A percentile compares a stretch with the other conserved stretches of the same genome.
These are phyloP conservation scores for Chalaropsis ovoidea DNA, from an alignment of 2,329 filamentous ascomycete species.

Conservation along the genomic window DNA sequence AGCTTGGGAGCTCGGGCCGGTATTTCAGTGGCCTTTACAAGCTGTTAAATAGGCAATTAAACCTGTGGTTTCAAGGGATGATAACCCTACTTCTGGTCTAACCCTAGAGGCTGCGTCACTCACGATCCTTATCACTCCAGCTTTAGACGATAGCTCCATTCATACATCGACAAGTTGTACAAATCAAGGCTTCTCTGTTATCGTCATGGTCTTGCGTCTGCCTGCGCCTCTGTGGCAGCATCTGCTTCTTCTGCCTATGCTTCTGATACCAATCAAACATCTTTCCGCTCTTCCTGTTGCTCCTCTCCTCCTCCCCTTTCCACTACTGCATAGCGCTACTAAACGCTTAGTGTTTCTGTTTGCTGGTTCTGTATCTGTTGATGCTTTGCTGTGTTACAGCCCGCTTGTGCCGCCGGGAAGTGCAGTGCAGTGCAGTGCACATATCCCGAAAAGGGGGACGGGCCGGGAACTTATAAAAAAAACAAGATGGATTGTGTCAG, in stretches of 20 bases:
- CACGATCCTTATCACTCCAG: no score
- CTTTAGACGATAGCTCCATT: not conserved
- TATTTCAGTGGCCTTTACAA: not conserved
- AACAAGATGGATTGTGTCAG: not conserved
- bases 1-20: not conserved
- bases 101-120: not conserved
- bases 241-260: slow-evolving; percentile 8
- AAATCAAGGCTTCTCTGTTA: not conserved
- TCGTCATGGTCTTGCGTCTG: not conserved
- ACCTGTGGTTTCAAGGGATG: not conserved
- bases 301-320: not conserved
- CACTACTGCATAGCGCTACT: slow-evolving; percentile 1
- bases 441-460: not conserved
- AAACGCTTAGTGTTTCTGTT: slow-evolving; percentile 31
- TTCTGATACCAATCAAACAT: not conserved
- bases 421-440: no score
- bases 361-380: slow-evolving; percentile 14
- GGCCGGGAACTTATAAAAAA: not conserved
- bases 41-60: slow-evolving; percentile 1
- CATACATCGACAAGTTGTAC: not conserved
- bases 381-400: slow-evolving; percentile 12
- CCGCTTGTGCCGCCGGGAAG: not conserved
- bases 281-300: not conserved
- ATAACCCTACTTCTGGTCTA: not conserved
- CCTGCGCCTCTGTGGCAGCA: not conserved